These are phyloP conservation scores for Lolium rigidum DNA, from an alignment of 176 grass and related monocot species.

Conservation along the genomic window DNA sequence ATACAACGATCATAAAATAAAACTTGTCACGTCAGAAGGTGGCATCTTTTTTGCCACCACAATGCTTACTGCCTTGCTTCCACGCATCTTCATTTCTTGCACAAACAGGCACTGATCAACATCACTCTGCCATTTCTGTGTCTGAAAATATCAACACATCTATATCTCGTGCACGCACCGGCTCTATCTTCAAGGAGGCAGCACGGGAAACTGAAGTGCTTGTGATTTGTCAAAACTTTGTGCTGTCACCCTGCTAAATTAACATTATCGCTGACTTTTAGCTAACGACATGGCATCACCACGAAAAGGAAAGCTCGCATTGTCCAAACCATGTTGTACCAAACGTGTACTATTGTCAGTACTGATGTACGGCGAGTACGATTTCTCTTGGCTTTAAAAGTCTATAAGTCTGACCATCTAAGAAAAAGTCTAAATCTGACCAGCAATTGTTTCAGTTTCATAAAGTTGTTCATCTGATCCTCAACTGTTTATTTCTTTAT, in stretches of 20 bases:
- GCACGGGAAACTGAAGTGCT: neutral
- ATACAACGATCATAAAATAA: neutral
- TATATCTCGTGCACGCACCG: neutral
- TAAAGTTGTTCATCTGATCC: neutral
- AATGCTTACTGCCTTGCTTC: neutral
- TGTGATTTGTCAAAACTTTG: conserved; percentile 9
- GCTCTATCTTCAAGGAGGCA: neutral
- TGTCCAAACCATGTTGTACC: conserved; percentile 38
- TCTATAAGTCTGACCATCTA: neutral
- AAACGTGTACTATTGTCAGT: conserved; percentile 36
- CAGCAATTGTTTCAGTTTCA: neutral
- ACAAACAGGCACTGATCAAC: conserved; percentile 10
- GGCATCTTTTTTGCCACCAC: conserved; percentile 1
- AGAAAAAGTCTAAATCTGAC: neutral
- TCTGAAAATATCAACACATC: neutral
- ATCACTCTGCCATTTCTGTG: conserved; percentile 10
- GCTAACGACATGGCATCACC: neutral
- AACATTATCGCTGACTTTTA: conserved; percentile 44
- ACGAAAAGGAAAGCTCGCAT: conserved; percentile 34
- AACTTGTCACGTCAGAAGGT: neutral
- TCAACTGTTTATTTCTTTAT: neutral
- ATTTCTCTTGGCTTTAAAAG: neutral
- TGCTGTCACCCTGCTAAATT: neutral
- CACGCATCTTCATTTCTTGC: neutral
- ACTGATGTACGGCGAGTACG: conserved; percentile 29